Percentiles rank a stretch among this genome's conserved stretches.
Conservation (phyloP, 176 grass and related monocot genomes). For the Aegilops longissima region DNA sequence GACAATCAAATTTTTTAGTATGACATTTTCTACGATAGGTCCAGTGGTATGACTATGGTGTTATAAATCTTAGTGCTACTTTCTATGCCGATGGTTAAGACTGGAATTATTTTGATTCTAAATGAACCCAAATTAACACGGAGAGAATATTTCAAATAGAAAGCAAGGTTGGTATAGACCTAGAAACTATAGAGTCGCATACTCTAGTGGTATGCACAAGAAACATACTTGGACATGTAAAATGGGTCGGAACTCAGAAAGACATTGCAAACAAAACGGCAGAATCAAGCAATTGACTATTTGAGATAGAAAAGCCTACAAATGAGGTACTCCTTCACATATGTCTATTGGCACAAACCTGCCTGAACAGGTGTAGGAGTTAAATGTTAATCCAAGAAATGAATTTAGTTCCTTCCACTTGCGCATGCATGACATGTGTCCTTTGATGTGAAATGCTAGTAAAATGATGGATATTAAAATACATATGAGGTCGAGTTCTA, state of each 20-base stretch:
- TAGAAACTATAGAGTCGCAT: not conserved
- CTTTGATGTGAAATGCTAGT: not conserved
- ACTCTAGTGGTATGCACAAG: not conserved
- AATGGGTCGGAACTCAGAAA: not conserved
- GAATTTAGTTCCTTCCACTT: not conserved
- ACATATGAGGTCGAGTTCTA: not conserved
- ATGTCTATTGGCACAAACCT: not conserved
- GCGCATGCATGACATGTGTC: not conserved
- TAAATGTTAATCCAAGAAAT: not conserved
- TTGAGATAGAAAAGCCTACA: not conserved
- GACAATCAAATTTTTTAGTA: not conserved
- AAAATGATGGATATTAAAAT: not conserved
- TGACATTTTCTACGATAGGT: not conserved
- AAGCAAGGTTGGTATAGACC: not conserved
- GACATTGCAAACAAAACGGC: not conserved
- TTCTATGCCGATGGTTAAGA: not conserved
- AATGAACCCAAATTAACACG: not conserved
- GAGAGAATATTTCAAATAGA: no score
- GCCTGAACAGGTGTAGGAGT: not conserved
- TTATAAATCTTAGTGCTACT: not conserved
- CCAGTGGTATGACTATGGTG: not conserved
- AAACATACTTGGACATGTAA: not conserved
- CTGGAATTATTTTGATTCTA: not conserved
- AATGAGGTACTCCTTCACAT: not conserved
- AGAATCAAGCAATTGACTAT: not conserved